Evolutionary conservation across 148 eudicot genomes (phyloP), one percentile per base, ranked within the genome.

Genomic region (Pouteria glomerata): DNA sequence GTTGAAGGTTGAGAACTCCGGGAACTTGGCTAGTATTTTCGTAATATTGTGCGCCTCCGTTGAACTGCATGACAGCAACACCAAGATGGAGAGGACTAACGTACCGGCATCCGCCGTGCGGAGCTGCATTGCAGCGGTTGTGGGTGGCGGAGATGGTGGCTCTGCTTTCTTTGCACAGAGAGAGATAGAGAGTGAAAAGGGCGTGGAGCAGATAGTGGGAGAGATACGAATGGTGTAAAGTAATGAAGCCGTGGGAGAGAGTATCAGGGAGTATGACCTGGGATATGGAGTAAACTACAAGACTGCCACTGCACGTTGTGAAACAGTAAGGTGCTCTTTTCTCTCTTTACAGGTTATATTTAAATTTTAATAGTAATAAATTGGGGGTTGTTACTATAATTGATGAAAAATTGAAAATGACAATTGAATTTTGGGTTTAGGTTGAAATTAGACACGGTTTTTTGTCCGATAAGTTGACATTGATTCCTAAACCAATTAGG

Each of bases 1-100:
- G 87, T 86, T 95, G 85, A 95, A 95, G 50, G 92, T 82, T 21
- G 98, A 95, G 76, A 85, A 80, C 16, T 88, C 86, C 0, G 97
- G 96, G 79, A 42, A 69, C 39, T 84, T 52, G 11, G 85, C 87
- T 1, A 95, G 85, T 23, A 91, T 89, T 47, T 21, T 69, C 55
- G 97, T 95, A 71, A 95, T 95, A 77, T 95, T 95, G 83, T 89
- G 96, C n/a, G 87, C 88, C 19, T 14, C 0, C 50, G 79, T 53
- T 37, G 68, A 1, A 58, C 70, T 11, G 50, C 70, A 21, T n/a
- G 72, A 8, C 10, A 76, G 21, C 24, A 75, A 10, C 59, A 76
- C 30, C 1, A 70, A 6, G 11, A 78, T 24, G 2, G 78, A 37
- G 30, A 78, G 68, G 53, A 82, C 62, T 52, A 63, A 67, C 44